A percentile compares a stretch with the other conserved stretches of the same genome.
phyloP scores from a whole-genome alignment of 208 protist genomes.

The Porcisia hertigi region DNA sequence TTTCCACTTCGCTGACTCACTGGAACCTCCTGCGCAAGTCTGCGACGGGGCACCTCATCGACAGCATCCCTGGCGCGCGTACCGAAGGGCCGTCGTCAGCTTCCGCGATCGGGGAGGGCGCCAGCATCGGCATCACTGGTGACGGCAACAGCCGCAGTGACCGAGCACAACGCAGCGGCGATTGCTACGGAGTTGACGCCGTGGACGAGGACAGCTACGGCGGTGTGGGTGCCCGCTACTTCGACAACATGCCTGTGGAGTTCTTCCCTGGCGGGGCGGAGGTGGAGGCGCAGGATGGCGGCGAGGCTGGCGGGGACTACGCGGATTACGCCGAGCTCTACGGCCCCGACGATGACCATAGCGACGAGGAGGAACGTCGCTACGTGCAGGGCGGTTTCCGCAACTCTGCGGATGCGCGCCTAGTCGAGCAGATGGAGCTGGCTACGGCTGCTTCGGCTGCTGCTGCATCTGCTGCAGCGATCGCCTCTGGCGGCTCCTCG shows the following conservation, averaged over 20 bases:
- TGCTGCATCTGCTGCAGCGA: slow-evolving; percentile 12
- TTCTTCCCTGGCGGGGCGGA: slow-evolving; percentile 77
- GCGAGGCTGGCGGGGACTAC: slow-evolving; percentile 54
- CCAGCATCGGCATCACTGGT: slow-evolving; percentile 12
- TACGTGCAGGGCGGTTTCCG: slow-evolving; percentile 34
- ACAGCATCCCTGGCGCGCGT: slow-evolving; percentile 20
- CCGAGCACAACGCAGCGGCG: not conserved
- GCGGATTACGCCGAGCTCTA: slow-evolving; percentile 37
- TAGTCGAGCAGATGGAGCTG: slow-evolving; percentile 51
- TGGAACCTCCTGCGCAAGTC: slow-evolving; percentile 90
- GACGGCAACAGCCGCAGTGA: slow-evolving; percentile 2
- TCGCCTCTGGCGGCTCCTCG: slow-evolving; percentile 15
- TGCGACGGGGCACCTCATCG: slow-evolving; percentile 42
- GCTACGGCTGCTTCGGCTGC: slow-evolving; percentile 28
- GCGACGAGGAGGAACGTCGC: slow-evolving; percentile 32
- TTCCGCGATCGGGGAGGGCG: not conserved
- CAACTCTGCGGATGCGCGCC: slow-evolving; percentile 28
- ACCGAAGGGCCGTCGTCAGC: slow-evolving; percentile 18
- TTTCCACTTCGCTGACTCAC: slow-evolving; percentile 59
- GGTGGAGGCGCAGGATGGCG: slow-evolving; percentile 49
- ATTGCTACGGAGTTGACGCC: not conserved
- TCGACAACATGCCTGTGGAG: slow-evolving; percentile 72
- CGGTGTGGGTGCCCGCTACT: not conserved
- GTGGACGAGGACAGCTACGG: slow-evolving; percentile 4
- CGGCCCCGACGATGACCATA: slow-evolving; percentile 36